Evolutionary conservation across 1,284 basidiomycete species (phyloP).

Genomic region (Phellopilus nigrolimitatus): DNA sequence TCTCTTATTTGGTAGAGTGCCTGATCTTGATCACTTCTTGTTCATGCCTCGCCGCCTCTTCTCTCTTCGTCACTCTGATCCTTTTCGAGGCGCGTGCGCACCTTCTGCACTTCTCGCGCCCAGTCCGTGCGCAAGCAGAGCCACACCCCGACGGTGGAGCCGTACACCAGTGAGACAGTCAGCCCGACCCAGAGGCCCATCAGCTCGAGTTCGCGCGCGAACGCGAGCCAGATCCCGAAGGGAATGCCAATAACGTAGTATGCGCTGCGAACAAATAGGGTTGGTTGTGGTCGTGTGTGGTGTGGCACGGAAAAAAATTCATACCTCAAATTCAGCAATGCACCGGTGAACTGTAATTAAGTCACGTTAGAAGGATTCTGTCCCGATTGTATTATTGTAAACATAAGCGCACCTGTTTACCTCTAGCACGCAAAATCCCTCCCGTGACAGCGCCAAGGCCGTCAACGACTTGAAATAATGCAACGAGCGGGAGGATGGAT

Average conservation of each 20-base stretch:
- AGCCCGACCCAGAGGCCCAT: conserved; percentile 73
- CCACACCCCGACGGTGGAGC: conserved; percentile 55
- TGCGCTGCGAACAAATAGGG: conserved; percentile 65
- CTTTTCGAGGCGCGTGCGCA: conserved; percentile 41
- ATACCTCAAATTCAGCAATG: conserved; percentile 44
- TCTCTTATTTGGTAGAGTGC: too few relatives aligned
- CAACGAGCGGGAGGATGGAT: conserved; percentile 72
- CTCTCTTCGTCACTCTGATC: conserved; percentile 21
- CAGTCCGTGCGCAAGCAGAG: conserved; percentile 58
- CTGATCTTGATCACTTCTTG: neutral
- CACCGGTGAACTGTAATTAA: conserved; percentile 58
- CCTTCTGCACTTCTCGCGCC: conserved; percentile 53
- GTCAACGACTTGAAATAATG: conserved; percentile 73
- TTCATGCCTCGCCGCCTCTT: neutral
- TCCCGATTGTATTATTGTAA: neutral
- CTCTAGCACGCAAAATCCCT: conserved; percentile 67
- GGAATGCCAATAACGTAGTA: conserved; percentile 74
- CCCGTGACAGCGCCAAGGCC: conserved; percentile 69
- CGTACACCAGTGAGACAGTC: conserved; percentile 64
- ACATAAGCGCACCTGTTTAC: conserved; percentile 32
- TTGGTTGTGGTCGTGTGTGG: conserved; percentile 43
- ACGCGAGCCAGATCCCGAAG: conserved; percentile 65
- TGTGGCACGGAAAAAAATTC: neutral
- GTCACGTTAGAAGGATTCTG: neutral
- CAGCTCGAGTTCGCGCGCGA: conserved; percentile 45